Conservation (phyloP, 2,329 filamentous ascomycete species). For the Aschersonia sp. region DNA sequence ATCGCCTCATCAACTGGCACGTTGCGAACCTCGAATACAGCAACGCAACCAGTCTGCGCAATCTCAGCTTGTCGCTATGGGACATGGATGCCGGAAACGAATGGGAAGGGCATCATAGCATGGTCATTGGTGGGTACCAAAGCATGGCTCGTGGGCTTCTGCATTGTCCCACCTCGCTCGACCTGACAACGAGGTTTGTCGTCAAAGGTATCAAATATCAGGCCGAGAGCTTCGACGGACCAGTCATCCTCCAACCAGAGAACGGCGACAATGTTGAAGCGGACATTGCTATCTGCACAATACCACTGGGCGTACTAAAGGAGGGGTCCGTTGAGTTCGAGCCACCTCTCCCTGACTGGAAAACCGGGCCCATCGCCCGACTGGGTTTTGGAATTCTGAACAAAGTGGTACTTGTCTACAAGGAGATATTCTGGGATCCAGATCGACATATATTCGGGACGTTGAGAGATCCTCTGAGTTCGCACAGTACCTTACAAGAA, state of each 20-base stretch:
- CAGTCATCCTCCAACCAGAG: slow-evolving; percentile 56
- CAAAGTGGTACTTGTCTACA: slow-evolving; percentile 86
- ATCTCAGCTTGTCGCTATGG: slow-evolving; percentile 81
- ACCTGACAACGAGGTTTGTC: slow-evolving; percentile 58
- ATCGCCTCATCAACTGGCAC: slow-evolving; percentile 92
- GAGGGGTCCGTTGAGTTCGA: slow-evolving; percentile 69
- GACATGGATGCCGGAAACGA: slow-evolving; percentile 97
- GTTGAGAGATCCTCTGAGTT: slow-evolving; percentile 56
- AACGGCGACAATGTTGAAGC: slow-evolving; percentile 65
- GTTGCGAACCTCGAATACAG: slow-evolving; percentile 97
- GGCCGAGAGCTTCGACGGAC: slow-evolving; percentile 25
- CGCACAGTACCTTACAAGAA: slow-evolving; percentile 58
- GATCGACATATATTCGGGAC: slow-evolving; percentile 88
- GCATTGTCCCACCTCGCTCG: slow-evolving; percentile 59
- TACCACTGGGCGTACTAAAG: slow-evolving; percentile 84
- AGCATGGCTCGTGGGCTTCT: slow-evolving; percentile 80
- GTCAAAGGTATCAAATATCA: slow-evolving; percentile 61
- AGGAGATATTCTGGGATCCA: slow-evolving; percentile 80
- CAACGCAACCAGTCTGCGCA: slow-evolving; percentile 77
- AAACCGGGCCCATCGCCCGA: slow-evolving; percentile 62
- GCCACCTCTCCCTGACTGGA: slow-evolving; percentile 82
- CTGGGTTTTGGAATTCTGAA: slow-evolving; percentile 91
- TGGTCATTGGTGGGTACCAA: slow-evolving; percentile 88
- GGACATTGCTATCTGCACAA: slow-evolving; percentile 83
- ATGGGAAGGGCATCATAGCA: slow-evolving; percentile 87